Conservation (phyloP, 2,329 filamentous ascomycete genomes). For the Ambrosiella cleistominuta region DNA sequence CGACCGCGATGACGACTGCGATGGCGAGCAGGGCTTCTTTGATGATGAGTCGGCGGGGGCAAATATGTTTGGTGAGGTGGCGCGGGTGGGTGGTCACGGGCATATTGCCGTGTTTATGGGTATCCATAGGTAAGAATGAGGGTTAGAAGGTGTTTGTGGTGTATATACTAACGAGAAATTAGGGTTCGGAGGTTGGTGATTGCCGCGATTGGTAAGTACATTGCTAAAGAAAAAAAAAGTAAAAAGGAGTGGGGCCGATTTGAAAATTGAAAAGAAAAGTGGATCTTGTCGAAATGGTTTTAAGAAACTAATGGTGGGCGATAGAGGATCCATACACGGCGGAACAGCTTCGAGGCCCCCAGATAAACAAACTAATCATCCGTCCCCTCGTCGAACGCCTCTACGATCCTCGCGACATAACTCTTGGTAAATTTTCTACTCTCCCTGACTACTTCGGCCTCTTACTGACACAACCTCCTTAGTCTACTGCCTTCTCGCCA, state of each 20-base stretch:
- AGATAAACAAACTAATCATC: slow-evolving; percentile 45
- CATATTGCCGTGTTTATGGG: slow-evolving; percentile 12
- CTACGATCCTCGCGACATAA: slow-evolving; percentile 44
- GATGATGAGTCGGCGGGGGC: slow-evolving; percentile 1
- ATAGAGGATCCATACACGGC: slow-evolving; percentile 23
- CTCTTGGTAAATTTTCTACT: slow-evolving; percentile 27
- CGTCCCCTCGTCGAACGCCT: slow-evolving; percentile 46
- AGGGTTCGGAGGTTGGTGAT: slow-evolving; percentile 14
- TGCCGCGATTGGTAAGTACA: slow-evolving; percentile 14
- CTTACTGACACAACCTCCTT: slow-evolving; percentile 1
- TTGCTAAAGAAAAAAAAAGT: too few relatives aligned
- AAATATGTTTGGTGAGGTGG: slow-evolving; percentile 11
- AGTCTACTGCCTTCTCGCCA: slow-evolving; percentile 57
- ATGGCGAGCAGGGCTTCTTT: background rate
- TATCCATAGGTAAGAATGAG: slow-evolving; percentile 13
- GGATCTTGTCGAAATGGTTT: background rate
- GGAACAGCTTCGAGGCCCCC: slow-evolving; percentile 45
- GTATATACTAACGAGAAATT: background rate
- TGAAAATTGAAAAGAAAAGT: background rate
- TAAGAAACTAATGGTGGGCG: background rate
- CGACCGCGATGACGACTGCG: too few relatives aligned
- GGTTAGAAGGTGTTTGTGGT: background rate
- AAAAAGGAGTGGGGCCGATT: background rate
- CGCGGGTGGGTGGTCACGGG: slow-evolving; percentile 2
- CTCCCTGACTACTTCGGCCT: background rate